Evolutionary conservation across 805 yeast genomes (phyloP).

Genomic region (Zygotorulaspora sp.): DNA sequence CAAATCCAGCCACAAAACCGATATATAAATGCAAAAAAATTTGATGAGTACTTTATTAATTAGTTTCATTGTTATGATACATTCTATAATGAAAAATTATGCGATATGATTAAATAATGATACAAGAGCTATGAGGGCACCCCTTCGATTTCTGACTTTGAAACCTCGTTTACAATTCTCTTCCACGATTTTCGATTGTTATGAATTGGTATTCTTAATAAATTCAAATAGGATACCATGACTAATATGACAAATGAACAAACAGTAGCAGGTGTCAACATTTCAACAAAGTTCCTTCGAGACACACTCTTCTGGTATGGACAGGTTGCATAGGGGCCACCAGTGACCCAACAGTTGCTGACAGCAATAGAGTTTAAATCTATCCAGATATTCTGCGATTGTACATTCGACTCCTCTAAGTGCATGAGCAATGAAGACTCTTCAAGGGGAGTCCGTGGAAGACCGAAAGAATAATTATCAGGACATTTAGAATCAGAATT

Average conservation of each 20-base stretch:
- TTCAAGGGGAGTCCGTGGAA: constrained; percentile 50
- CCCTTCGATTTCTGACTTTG: constrained; percentile 73
- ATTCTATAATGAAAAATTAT: background rate
- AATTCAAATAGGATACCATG: constrained; percentile 50
- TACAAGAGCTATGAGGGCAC: constrained; percentile 58
- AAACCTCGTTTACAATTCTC: constrained; percentile 48
- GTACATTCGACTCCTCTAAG: constrained; percentile 12
- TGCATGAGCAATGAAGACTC: constrained; percentile 31
- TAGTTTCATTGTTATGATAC: too few relatives aligned
- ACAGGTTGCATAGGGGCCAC: constrained; percentile 72
- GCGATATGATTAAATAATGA: constrained; percentile 1
- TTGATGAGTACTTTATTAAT: too few relatives aligned
- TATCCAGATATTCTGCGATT: constrained; percentile 50
- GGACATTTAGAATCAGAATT: constrained; percentile 35
- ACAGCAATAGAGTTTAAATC: constrained; percentile 75
- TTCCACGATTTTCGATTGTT: constrained; percentile 65
- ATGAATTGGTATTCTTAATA: constrained; percentile 63
- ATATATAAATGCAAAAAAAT: constrained; percentile 13
- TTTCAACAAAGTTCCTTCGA: constrained; percentile 51
- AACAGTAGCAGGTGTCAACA: constrained; percentile 63
- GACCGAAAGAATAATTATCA: constrained; percentile 36
- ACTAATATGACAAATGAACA: constrained; percentile 51
- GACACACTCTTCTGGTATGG: constrained; percentile 64
- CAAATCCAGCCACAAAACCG: constrained; percentile 37
- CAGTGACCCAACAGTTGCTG: constrained; percentile 76